Conservation (phyloP, 208 protist species). For the Porcisia hertigi region DNA sequence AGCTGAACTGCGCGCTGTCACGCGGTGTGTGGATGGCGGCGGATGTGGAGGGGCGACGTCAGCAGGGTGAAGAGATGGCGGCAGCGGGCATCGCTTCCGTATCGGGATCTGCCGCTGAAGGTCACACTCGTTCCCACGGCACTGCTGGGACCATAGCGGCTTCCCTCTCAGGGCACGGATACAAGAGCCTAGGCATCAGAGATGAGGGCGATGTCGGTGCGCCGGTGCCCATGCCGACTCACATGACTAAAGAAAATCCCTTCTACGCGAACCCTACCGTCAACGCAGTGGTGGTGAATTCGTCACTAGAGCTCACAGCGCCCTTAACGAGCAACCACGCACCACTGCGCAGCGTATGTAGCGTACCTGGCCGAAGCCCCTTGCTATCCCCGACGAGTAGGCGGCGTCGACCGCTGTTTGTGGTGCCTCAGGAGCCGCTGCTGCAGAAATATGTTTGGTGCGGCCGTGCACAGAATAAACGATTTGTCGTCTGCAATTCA, state of each 20-base stretch:
- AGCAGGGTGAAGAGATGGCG: not conserved
- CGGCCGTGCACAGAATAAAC: conserved; percentile 23
- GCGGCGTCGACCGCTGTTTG: not conserved
- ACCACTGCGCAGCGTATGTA: not conserved
- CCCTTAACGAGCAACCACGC: not conserved
- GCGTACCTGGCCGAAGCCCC: not conserved
- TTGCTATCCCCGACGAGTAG: not conserved
- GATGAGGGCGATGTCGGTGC: not conserved
- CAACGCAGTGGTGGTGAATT: no score
- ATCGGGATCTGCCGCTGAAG: not conserved
- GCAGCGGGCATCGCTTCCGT: not conserved
- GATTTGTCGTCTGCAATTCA: conserved; percentile 50
- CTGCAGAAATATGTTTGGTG: conserved; percentile 43
- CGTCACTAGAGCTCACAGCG: not conserved
- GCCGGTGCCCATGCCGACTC: conserved; percentile 8
- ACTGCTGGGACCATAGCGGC: not conserved
- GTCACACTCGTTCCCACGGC: no score
- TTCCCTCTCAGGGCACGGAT: not conserved
- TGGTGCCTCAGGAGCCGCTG: conserved; percentile 16
- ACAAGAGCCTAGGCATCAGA: not conserved
- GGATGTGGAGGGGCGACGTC: not conserved
- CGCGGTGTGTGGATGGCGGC: conserved; percentile 24
- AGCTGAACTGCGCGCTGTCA: not conserved
- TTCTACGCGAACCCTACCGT: not conserved
- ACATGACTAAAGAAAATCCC: conserved; percentile 13